A percentile compares a stretch with the other conserved stretches of the same genome.
Conservation (phyloP, 2,329 filamentous ascomycete species). For the Dactylellina drechsleri region DNA sequence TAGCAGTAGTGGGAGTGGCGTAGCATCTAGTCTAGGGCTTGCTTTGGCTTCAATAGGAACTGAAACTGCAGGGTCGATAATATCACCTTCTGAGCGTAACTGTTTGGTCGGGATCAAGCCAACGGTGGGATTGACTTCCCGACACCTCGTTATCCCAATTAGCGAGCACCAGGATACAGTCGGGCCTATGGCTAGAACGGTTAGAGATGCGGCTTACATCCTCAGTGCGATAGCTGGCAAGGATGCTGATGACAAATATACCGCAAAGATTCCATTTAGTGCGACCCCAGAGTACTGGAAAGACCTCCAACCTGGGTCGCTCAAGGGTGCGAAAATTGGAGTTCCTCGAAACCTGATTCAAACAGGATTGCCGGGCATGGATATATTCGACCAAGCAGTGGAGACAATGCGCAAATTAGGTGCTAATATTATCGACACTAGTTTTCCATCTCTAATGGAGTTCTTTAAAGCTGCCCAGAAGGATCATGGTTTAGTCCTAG, state of each 20-base stretch:
- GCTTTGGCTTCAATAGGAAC: slow-evolving; percentile 71
- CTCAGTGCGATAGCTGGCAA: slow-evolving; percentile 75
- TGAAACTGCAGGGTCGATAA: slow-evolving; percentile 70
- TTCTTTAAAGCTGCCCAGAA: neutral
- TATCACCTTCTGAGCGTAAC: slow-evolving; percentile 67
- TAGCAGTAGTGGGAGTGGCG: slow-evolving; percentile 72
- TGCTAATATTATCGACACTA: slow-evolving; percentile 15
- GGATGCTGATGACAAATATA: slow-evolving; percentile 74
- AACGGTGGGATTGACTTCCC: slow-evolving; percentile 72
- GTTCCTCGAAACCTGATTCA: slow-evolving; percentile 21
- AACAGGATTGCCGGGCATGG: neutral
- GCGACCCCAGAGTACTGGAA: slow-evolving; percentile 33
- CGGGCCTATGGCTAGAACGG: slow-evolving; percentile 73
- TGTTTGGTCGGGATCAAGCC: slow-evolving; percentile 76
- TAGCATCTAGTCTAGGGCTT: slow-evolving; percentile 70
- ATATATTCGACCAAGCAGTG: slow-evolving; percentile 16
- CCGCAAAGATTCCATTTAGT: slow-evolving; percentile 61
- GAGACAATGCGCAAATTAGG: slow-evolving; percentile 23
- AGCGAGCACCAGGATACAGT: slow-evolving; percentile 75
- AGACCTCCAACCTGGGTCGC: slow-evolving; percentile 8
- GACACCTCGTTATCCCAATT: slow-evolving; percentile 73
- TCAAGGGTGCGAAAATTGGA: slow-evolving; percentile 41
- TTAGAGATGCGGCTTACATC: slow-evolving; percentile 73
- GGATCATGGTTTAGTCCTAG: neutral
- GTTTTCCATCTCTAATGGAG: slow-evolving; percentile 14